A percentile compares a stretch with the other conserved stretches of the same genome.
These are phyloP conservation scores for Epichloe hybrida DNA, from an alignment of 2,329 filamentous ascomycete genomes.

Conservation along the genomic window DNA sequence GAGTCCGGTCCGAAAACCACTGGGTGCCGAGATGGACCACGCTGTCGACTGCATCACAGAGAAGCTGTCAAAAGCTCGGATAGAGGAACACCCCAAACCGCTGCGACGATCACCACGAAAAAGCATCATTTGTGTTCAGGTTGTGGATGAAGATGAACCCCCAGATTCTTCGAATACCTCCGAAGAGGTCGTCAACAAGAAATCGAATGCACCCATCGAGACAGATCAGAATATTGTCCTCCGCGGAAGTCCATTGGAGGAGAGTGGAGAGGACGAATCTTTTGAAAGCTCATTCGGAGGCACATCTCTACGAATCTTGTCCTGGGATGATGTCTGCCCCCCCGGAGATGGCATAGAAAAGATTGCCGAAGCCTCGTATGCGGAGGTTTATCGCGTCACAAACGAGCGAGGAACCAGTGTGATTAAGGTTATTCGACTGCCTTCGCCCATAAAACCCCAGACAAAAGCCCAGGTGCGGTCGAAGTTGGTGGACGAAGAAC, in stretches of 20 bases:
- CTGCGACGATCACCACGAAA: slow-evolving; percentile 9
- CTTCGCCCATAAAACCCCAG: slow-evolving; percentile 43
- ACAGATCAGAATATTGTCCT: not conserved
- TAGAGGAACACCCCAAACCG: slow-evolving; percentile 10
- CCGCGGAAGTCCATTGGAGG: not conserved
- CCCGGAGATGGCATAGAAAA: slow-evolving; percentile 41
- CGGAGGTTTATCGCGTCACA: slow-evolving; percentile 50
- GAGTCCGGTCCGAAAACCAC: slow-evolving; percentile 29
- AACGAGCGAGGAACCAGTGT: slow-evolving; percentile 48
- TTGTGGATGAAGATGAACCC: slow-evolving; percentile 8
- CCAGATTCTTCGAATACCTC: not conserved
- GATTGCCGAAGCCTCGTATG: slow-evolving; percentile 54
- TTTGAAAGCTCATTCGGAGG: slow-evolving; percentile 6
- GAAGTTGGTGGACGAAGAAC: slow-evolving; percentile 44
- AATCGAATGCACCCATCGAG: not conserved
- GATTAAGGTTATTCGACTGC: slow-evolving; percentile 49
- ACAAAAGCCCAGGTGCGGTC: slow-evolving; percentile 42
- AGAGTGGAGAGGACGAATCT: slow-evolving; percentile 7
- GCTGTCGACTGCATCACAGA: slow-evolving; percentile 21
- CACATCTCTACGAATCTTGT: slow-evolving; percentile 27
- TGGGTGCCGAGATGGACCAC: slow-evolving; percentile 9
- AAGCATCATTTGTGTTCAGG: slow-evolving; percentile 1
- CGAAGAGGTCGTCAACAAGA: not conserved
- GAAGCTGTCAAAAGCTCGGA: slow-evolving; percentile 19
- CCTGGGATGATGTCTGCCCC: slow-evolving; percentile 46